phyloP scores from a whole-genome alignment of 352 stramenopile genomes.

The Phytophthora hibernalis region DNA sequence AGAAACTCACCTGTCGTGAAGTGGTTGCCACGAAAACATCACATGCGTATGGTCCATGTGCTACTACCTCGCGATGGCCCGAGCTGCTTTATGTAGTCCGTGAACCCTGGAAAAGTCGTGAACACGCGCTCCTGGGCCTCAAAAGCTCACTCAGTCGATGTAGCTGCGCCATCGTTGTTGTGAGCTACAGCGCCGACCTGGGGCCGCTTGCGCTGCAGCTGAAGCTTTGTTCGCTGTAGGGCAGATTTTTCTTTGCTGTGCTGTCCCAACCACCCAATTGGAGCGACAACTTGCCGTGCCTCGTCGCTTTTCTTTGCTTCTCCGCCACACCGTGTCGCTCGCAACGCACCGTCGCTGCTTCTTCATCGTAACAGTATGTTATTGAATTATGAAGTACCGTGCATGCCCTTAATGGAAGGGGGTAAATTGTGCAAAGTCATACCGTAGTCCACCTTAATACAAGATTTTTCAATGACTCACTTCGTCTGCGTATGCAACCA shows the following conservation, averaged over 20 bases:
- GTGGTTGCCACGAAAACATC: neutral
- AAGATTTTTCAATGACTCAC: too few relatives aligned
- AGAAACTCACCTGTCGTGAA: neutral
- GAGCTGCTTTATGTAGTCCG: neutral
- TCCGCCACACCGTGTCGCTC: neutral
- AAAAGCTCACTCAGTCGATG: neutral
- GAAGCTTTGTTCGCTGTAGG: neutral
- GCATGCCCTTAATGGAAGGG: too few relatives aligned
- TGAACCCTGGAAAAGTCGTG: neutral
- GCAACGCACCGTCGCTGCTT: neutral
- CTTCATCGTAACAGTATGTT: too few relatives aligned
- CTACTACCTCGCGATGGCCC: neutral
- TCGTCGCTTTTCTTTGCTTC: neutral
- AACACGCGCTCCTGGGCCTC: conserved; percentile 7
- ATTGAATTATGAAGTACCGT: too few relatives aligned
- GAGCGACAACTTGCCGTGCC: neutral
- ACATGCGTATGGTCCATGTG: neutral
- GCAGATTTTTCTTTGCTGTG: neutral
- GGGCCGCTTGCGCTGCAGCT: neutral
- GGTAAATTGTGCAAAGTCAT: too few relatives aligned
- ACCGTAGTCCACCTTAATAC: too few relatives aligned
- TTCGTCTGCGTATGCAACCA: too few relatives aligned
- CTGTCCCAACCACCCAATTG: neutral
- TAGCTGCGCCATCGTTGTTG: neutral
- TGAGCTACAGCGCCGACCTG: neutral